Base-by-base conservation (phyloP, 345 rosid genomes). In the Lumnitzera racemosa region DNA sequence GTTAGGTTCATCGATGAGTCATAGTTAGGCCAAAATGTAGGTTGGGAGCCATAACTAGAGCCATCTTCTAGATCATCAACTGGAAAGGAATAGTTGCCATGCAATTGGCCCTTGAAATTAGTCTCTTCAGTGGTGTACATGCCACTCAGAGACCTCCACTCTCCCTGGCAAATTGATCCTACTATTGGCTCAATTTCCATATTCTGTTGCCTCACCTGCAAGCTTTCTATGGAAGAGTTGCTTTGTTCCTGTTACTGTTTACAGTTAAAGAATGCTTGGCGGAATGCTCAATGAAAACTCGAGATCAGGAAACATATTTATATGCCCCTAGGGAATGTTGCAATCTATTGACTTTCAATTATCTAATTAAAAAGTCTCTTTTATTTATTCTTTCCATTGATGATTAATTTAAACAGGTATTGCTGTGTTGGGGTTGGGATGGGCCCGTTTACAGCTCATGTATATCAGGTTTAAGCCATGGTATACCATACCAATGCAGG, bases 91-190 rank as follows among this genome's bases (percentile, higher is more conserved):
- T 59, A 74, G 24, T 72, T 81, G 1, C 72, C 76, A 2, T 85
- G 83, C 72, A 88, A 71, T 27, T 84, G 85, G 43, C 81, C 82
- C 88, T 83, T 72, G 80, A 88, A 83, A 57, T 91, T 85, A 52
- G 82, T 78, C 70, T 91, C 98, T 52, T 90, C 92, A 49, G 67
- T 59, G 24, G 87, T 70, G 57, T 67, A 73, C 68, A 82, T 69
- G 55, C 81, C 89, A 24, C 79, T 63, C 2, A 83, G 71, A 59
- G 69, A 74, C 48, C 74, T 75, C 94, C 96, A 88, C 27, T 80
- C 88, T 43, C 59, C 71, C 46, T 61, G 65, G 16, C 48, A 36
- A 17, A 46, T 36, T 23, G 61, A 46, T 57, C 66, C 66, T 31
- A 61, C 9, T 36, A 36, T 36, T 36, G 43, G 43, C 1, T 36